Evolutionary conservation across 164 flowering plant genomes (phyloP), one percentile per base, ranked within the genome.

Genomic region (Umbilicus rupestris): DNA sequence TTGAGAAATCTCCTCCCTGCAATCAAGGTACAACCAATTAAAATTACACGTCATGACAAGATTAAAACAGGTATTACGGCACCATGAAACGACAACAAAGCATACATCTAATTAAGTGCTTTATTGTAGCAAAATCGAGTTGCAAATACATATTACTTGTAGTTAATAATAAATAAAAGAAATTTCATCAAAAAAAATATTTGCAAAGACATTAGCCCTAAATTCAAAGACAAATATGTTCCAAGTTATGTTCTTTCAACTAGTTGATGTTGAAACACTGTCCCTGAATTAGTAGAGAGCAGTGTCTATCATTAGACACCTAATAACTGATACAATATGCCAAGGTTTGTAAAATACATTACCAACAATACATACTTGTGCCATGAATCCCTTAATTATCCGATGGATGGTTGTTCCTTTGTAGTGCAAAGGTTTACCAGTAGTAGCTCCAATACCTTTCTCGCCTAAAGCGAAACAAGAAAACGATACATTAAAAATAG

Each of bases 1-100:
- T 79, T n/a, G 89, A 79, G 72, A 88, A 88, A 71, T 88, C 94
- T 73, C 94, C 94, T 72, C 90, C 94, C 94, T 88, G 81, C 28
- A 65, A 17, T 30, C 14, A 68, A 29, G 69, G 52, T 39, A 55
- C 15, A 45, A 26, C 22, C 31, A 39, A n/a, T 22, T 14, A 39
- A 19, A 65, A 26, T n/a, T 11, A 62, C 39, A 7, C 26, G 58
- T 65, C 60, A 63, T 14, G 15, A 19, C 28, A 26, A 60, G 20
- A 39, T 33, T 49, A 46, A 62, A 55, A 12, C 59, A n/a, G 14
- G 46, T 24, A 26, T n/a, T 37, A 16, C 30, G 49, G 12, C 39
- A 35, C 11, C 30, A 70, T 19, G 22, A 39, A 22, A 63, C 47
- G 7, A 47, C 29, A 7, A 66, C 26, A 62, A 60, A 60, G 19